Base-by-base conservation (phyloP, 1,139 yeast genomes). In the Suhomyces coccinellae region DNA sequence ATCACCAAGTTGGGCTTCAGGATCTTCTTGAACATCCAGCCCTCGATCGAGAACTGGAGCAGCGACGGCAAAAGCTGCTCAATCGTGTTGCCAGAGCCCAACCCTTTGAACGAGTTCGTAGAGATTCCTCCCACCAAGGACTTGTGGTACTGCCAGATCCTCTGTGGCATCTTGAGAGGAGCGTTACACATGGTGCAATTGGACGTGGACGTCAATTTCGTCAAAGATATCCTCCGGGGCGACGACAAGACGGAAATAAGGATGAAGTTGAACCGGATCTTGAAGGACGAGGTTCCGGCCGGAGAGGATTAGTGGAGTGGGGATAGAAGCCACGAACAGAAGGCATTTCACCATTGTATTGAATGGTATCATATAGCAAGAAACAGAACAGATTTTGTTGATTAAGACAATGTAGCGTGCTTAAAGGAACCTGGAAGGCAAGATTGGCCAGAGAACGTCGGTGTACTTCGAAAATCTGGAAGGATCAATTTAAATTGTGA, bases 151-250 rank as follows among this genome's bases (percentile, higher is more conserved):
- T 87, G 95, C 3, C 95, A 93, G 59, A 78, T 93, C 4, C 69
- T 90, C 33, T 87, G 95, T 53, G 99, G 99, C 13, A 95, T 93
- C 2, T 67, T 93, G 44, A 78, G 89, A 46, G 98, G 99, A 3
- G 93, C 97, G 0, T 69, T 93, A 46, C 97, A 91, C 58, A 91
- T 91, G 98, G 96, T 93, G 3, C 99, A 93, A 62, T 70, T 93
- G 57, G 96, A 91, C 51, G 91, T 91, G 45, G 96, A 91, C 48
- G 90, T 85, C 3, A 73, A 71, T 55, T 93, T 91, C 63, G 79
- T 88, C 4, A 81, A 84, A 55, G 99, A 93, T 62, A 81, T 77
- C 1, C 70, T 93, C 46, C 79, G 91, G 50, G 99, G 98, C 0
- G 95, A 90, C 55, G 84, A 84, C 16, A 71, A 70, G 34, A 91